Evolutionary conservation across 2,329 filamentous ascomycete species (phyloP).

Genomic region (Cryphonectria carpinicola): DNA sequence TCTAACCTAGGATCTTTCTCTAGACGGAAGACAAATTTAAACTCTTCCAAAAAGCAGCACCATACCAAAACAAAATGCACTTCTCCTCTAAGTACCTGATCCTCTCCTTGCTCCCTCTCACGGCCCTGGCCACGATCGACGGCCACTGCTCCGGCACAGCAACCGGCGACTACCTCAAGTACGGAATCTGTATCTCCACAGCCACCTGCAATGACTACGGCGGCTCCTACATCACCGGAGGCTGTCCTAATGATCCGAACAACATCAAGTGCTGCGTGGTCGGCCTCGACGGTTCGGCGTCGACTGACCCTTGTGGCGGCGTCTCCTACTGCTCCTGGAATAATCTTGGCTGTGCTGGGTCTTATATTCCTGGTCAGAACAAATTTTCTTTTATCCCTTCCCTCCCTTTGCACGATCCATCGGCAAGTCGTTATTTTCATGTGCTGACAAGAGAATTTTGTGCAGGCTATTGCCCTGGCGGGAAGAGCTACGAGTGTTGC

Average conservation of each 20-base stretch:
- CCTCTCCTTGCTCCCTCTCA: conserved; percentile 6
- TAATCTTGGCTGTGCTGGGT: background rate
- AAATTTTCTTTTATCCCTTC: background rate
- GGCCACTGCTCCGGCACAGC: conserved; percentile 9
- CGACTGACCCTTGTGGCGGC: conserved; percentile 5
- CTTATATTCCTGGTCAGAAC: background rate
- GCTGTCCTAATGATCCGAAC: conserved; percentile 4
- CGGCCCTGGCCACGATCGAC: background rate
- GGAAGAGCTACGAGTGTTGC: background rate
- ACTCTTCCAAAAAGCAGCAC: background rate
- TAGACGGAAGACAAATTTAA: background rate
- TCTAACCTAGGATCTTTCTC: background rate
- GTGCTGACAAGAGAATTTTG: background rate
- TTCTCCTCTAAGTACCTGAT: background rate
- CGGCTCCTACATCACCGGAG: conserved; percentile 9
- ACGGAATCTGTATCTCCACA: conserved; percentile 7
- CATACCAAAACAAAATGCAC: background rate
- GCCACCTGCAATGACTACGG: background rate
- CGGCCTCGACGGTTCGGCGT: background rate
- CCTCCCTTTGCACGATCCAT: background rate
- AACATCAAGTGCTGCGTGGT: conserved; percentile 7
- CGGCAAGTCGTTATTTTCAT: background rate
- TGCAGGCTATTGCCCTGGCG: background rate
- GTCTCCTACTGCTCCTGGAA: background rate
- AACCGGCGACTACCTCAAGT: background rate